These are phyloP conservation scores for Mucor sp. DNA, from an alignment of 371 early-diverging fungal genomes.

Conservation along the genomic window DNA sequence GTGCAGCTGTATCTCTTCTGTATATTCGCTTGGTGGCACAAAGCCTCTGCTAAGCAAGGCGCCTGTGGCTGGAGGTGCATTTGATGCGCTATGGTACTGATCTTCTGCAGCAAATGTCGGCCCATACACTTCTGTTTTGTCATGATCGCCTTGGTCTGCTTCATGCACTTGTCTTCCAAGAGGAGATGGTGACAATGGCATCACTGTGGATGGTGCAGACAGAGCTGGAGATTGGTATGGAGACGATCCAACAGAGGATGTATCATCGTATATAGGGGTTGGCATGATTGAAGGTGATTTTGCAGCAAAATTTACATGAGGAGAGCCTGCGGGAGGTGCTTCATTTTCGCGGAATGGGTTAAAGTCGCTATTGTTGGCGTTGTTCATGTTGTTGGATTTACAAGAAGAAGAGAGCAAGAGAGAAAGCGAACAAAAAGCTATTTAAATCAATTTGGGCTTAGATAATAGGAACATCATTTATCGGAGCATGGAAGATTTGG, in stretches of 20 bases:
- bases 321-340: background rate
- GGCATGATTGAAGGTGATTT: conserved; percentile 29
- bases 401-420: background rate
- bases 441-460: background rate
- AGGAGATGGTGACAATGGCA: background rate
- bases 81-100: background rate
- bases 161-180: background rate
- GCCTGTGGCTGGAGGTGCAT: background rate
- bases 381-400: background rate
- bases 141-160: background rate
- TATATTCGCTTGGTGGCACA: conserved; percentile 5
- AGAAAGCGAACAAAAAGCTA: background rate
- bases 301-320: conserved; percentile 20
- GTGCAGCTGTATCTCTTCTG: conserved; percentile 4
- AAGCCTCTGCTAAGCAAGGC: conserved; percentile 7
- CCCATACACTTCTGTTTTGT: conserved; percentile 6
- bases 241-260: conserved; percentile 7
- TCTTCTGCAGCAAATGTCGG: conserved; percentile 16
- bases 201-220: background rate
- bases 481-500: background rate
- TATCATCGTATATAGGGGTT: conserved; percentile 20
- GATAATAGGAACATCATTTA: background rate
- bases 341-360: conserved; percentile 5
- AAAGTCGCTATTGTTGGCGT: background rate
- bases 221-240: background rate